These are phyloP conservation scores for Talaromyces atroroseus DNA, from an alignment of 2,329 filamentous ascomycete species.

Conservation along the genomic window DNA sequence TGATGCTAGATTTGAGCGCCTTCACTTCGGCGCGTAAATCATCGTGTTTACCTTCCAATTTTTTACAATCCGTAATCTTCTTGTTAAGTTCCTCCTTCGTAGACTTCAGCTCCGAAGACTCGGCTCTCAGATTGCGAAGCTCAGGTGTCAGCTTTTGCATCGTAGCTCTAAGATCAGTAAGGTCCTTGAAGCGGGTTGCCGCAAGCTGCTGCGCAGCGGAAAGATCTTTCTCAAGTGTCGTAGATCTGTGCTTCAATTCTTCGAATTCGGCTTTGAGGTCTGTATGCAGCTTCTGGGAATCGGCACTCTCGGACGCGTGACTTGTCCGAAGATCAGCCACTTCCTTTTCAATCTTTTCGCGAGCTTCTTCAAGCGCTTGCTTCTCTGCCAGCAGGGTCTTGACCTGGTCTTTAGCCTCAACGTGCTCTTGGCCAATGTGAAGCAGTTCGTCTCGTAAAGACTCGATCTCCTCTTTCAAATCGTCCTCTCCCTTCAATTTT, in stretches of 20 bases:
- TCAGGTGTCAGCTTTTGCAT: constrained; percentile 84
- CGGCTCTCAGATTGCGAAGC: constrained; percentile 69
- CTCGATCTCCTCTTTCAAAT: constrained; percentile 79
- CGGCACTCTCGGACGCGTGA: constrained; percentile 42
- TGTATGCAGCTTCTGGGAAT: constrained; percentile 46
- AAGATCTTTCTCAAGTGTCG: constrained; percentile 72
- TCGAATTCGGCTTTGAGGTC: constrained; percentile 62
- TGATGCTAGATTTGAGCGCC: constrained; percentile 61
- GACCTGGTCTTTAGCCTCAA: constrained; percentile 70
- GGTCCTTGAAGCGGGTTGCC: constrained; percentile 79
- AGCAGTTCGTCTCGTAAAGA: constrained; percentile 73
- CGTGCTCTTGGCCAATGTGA: constrained; percentile 73
- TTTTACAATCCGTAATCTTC: constrained; percentile 60
- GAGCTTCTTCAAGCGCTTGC: constrained; percentile 56
- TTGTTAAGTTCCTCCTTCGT: constrained; percentile 68
- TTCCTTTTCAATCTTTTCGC: constrained; percentile 66
- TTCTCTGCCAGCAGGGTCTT: constrained; percentile 66
- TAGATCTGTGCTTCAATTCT: constrained; percentile 64
- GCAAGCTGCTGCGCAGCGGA: constrained; percentile 81
- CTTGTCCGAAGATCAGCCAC: constrained; percentile 52
- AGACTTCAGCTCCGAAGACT: constrained; percentile 67
- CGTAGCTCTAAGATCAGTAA: constrained; percentile 72
- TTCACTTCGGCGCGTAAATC: constrained; percentile 71
- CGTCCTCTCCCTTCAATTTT: constrained; percentile 69
- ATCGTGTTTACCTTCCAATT: constrained; percentile 75